Base-by-base conservation (phyloP, 164 flowering plant species). In the Stephania cephalantha region DNA sequence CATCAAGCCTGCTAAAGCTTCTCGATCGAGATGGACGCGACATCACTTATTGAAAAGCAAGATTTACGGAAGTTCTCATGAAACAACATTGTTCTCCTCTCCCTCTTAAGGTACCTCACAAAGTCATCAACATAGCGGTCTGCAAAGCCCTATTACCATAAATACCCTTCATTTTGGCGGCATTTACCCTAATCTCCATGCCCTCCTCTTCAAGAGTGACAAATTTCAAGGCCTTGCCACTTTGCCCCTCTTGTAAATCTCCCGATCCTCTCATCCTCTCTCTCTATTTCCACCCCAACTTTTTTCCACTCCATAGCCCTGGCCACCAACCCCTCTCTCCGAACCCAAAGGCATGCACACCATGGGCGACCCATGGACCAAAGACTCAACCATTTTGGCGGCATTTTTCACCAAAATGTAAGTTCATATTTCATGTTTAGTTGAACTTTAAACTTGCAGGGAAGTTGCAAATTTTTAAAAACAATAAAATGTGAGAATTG, bases 361-460 rank as follows among this genome's bases (percentile, higher is more conserved):
- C 85, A 83, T 1, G 86, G 86, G 7, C 75, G 75, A 44, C 83
- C 61, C 61, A 11, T 11, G 12, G 18, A 18, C 11, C 61, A 53
- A 11, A 0, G 61, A 13, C 61, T 53, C 78, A 79, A 1, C 86
- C 86, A n/a, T n/a, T n/a, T n/a, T n/a, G n/a, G n/a, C n/a, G n/a
- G n/a, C n/a, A n/a, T n/a, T n/a, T n/a, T n/a, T n/a, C n/a, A n/a
- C n/a, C n/a, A n/a, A n/a, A n/a, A n/a, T 25, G 25, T 25, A 25
- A 25, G 25, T 25, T 25, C 25, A 25, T 25, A 25, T 25, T 25
- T 25, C 25, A 25, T 25, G 25, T 25, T 25, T 25, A 25, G 25
- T 25, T 25, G 25, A 25, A 25, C 25, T 25, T 25, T 25, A 25
- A 25, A 25, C 25, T 25, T 25, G 25, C 0, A 25, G 25, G 25